These are phyloP conservation scores for Globisporangium yorkense DNA, from an alignment of 352 stramenopile species.

Conservation along the genomic window DNA sequence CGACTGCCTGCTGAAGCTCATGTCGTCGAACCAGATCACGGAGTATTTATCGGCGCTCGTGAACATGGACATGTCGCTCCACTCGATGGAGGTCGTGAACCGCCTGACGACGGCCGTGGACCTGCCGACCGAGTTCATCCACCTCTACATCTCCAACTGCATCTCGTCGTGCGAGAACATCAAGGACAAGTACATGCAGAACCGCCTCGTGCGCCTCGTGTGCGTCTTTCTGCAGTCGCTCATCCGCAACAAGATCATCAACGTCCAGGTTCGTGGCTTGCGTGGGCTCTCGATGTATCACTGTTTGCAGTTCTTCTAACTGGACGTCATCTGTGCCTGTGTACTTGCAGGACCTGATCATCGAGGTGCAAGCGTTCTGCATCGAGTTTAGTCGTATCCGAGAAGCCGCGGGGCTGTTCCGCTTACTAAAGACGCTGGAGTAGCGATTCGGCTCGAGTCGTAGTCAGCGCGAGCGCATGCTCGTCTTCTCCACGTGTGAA, in stretches of 20 bases:
- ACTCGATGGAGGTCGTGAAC: constrained; percentile 98
- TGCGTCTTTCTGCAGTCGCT: constrained; percentile 98
- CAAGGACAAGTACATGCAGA: constrained; percentile 98
- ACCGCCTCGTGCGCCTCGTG: constrained; percentile 96
- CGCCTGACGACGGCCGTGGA: constrained; percentile 89
- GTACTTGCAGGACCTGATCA: constrained; percentile 91
- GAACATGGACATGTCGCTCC: constrained; percentile 98
- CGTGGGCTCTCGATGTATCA: too few species aligned
- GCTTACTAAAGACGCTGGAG: constrained; percentile 95
- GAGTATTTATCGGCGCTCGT: constrained; percentile 96
- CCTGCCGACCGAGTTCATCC: constrained; percentile 96
- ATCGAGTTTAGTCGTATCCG: constrained; percentile 98
- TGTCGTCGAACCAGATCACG: constrained; percentile 89
- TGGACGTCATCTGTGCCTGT: constrained; percentile 7
- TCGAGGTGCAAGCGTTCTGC: constrained; percentile 98
- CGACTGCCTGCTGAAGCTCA: constrained; percentile 92
- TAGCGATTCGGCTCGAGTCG: constrained; percentile 25
- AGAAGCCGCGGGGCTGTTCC: constrained; percentile 95
- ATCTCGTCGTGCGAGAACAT: constrained; percentile 98
- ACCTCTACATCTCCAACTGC: constrained; percentile 98
- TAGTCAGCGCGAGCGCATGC: neutral
- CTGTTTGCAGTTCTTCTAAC: too few species aligned
- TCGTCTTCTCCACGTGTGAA: neutral
- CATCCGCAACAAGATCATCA: constrained; percentile 98
- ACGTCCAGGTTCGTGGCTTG: constrained; percentile 84